Base-by-base conservation (phyloP, 495 filamentous ascomycete genomes). In the Hypomontagnella submonticulosa region DNA sequence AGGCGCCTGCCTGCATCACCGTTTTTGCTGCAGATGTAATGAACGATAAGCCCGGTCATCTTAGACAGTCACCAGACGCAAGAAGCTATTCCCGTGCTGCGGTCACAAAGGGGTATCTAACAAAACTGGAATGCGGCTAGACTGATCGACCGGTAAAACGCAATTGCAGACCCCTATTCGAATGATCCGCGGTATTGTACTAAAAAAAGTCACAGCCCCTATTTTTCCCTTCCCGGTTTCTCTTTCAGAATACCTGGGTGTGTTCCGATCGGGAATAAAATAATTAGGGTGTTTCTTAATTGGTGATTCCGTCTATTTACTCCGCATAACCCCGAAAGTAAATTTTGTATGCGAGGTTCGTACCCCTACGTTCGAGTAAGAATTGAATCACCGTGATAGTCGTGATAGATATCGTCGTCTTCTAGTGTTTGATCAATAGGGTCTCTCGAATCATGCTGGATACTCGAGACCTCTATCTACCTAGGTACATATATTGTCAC, bases 171-270 rank as follows among this genome's bases (percentile, higher is more conserved):
- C 20, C 46, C 51, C 44, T 47, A 57, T 52, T 36, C 15, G 36
- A 43, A n/a, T 13, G 63, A 66, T 56, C 42, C 53, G 30, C 57
- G 30, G 48, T 46, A 36, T 16, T 38, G 38, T 19, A 53, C 46
- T 32, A 4, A 12, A 30, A 18, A 37, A 30, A 50, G 32, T 49
- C 27, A 12, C 9, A 34, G 20, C 50, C 47, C 53, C 36, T 36
- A 27, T 43, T 38, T 49, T 48, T 13, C 18, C 51, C 33, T 42
- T 53, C 8, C 46, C 19, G 18, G 13, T 47, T 62, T 53, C 30
- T 19, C 9, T 42, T 50, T 15, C 19, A 19, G 41, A 47, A 27
- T 27, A 27, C 2, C 2, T 27, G 23, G 23, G 23, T 27, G 23
- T 3, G 23, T 6, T 49, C 27, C 19, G 11, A 48, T 43, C 30